A percentile compares a stretch with the other conserved stretches of the same genome.
Conservation (phyloP, 2,329 filamentous ascomycete species). For the Stachybotrys elegans region DNA sequence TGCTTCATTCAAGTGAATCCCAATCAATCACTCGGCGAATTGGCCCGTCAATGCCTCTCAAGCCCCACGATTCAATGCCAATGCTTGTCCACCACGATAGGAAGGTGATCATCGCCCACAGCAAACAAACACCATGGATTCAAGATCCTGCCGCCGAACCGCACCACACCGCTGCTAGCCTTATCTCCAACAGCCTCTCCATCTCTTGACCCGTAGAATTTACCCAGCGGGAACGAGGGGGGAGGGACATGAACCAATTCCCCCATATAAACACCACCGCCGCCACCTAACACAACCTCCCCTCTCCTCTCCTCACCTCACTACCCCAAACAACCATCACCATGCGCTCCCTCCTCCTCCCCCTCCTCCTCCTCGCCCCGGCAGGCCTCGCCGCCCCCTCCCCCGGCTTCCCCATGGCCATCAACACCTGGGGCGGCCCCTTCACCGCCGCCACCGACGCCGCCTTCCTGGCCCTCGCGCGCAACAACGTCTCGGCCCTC, state of each 20-base stretch:
- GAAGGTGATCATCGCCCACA: neutral
- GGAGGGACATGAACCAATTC: too few species aligned
- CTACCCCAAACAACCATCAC: neutral
- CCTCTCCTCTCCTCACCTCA: neutral
- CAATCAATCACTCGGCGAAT: too few species aligned
- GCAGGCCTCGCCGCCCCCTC: slow-evolving; percentile 17
- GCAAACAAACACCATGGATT: neutral
- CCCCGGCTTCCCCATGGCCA: slow-evolving; percentile 40
- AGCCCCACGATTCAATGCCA: too few species aligned
- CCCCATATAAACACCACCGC: too few species aligned
- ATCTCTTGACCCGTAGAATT: too few species aligned
- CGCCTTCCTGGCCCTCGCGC: slow-evolving; percentile 34
- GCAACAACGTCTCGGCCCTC: slow-evolving; percentile 31
- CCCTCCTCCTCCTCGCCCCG: slow-evolving; percentile 10
- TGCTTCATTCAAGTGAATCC: too few species aligned
- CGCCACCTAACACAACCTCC: neutral
- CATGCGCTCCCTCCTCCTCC: slow-evolving; percentile 9
- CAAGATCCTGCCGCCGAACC: neutral
- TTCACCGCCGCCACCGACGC: slow-evolving; percentile 48
- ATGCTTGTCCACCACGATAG: neutral
- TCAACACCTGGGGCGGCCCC: slow-evolving; percentile 51
- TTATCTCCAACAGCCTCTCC: too few species aligned
- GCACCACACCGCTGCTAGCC: neutral
- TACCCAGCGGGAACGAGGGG: too few species aligned
- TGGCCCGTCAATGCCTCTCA: too few species aligned